phyloP scores from a whole-genome alignment of 2,329 filamentous ascomycete species.

The Penicillium decumbens region DNA sequence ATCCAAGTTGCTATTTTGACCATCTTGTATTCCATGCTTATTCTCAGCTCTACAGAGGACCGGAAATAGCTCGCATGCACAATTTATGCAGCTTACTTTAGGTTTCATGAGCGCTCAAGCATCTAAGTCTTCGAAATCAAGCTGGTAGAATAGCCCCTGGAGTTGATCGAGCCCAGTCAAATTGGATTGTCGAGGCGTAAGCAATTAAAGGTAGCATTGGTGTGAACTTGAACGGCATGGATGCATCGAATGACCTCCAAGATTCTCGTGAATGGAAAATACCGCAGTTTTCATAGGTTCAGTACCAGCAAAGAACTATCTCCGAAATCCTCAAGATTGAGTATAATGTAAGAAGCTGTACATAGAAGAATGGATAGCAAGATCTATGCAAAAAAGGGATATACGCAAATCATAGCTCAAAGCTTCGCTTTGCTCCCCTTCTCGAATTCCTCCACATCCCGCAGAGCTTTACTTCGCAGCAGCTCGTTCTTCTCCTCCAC shows the following conservation, averaged over 20 bases:
- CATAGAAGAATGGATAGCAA: not conserved
- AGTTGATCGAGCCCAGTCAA: not conserved
- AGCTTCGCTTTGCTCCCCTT: slow-evolving; percentile 35
- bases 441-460: slow-evolving; percentile 52
- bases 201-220: not conserved
- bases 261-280: not conserved
- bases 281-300: not conserved
- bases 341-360: not conserved
- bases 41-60: not conserved
- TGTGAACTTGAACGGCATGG: not conserved
- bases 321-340: not conserved
- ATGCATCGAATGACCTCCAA: not conserved
- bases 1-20: not conserved
- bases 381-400: not conserved
- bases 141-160: not conserved
- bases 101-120: not conserved
- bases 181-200: not conserved
- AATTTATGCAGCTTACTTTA: not conserved
- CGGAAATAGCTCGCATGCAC: not conserved
- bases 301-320: not conserved
- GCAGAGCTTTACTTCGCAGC: slow-evolving; percentile 40
- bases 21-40: not conserved
- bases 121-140: not conserved
- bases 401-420: slow-evolving; percentile 9
- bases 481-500: slow-evolving; percentile 48